phyloP scores from a whole-genome alignment of 2,329 filamentous ascomycete genomes.

The Byssoonygena ceratinophila region DNA sequence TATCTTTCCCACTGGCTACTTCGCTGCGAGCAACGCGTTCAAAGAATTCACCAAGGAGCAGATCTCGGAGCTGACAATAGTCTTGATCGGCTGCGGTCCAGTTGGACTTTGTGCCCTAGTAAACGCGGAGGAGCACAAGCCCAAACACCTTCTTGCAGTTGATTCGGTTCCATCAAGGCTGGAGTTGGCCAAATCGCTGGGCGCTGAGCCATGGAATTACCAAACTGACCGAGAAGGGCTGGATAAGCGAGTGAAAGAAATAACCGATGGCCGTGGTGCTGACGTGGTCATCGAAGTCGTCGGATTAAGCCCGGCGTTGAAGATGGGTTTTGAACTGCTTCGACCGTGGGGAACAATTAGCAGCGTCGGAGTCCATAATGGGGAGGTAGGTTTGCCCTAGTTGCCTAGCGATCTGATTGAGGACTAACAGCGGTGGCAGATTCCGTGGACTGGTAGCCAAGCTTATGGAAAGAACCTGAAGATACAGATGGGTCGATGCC shows the following conservation, averaged over 20 bases:
- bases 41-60: conserved; percentile 49
- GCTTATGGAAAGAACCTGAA: conserved; percentile 59
- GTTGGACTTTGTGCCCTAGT: conserved; percentile 77
- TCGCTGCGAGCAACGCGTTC: conserved; percentile 70
- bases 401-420: background rate
- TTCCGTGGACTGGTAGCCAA: conserved; percentile 56
- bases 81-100: conserved; percentile 74
- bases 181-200: conserved; percentile 59
- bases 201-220: conserved; percentile 77
- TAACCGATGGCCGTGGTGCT: conserved; percentile 69
- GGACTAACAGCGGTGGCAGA: conserved; percentile 34
- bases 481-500: conserved; percentile 66
- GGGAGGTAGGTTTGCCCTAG: conserved; percentile 43
- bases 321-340: conserved; percentile 59
- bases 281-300: conserved; percentile 77
- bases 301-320: conserved; percentile 57
- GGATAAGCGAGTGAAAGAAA: conserved; percentile 57
- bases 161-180: conserved; percentile 68
- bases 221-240: conserved; percentile 54
- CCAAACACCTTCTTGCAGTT: conserved; percentile 65
- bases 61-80: conserved; percentile 57
- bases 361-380: conserved; percentile 67
- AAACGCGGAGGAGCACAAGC: conserved; percentile 63
- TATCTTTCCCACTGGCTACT: conserved; percentile 78
- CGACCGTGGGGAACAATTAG: conserved; percentile 63